Base-by-base conservation (phyloP, 108 stramenopile genomes). In the Schizochytrium sp. region DNA sequence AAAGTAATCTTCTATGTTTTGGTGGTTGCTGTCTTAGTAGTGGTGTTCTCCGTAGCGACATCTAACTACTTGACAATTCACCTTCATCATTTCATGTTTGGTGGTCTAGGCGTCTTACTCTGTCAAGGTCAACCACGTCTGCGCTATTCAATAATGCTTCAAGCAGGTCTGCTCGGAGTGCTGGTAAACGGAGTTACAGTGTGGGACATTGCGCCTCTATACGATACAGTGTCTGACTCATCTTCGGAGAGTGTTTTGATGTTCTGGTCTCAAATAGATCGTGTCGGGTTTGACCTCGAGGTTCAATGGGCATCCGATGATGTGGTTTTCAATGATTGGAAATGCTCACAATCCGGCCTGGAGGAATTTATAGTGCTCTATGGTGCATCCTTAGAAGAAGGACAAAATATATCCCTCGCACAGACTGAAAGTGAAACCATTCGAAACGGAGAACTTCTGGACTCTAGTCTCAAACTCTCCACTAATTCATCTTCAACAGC, bases 141-240 rank as follows among this genome's bases (percentile, higher is more conserved):
- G 76, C 76, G 76, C 47, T 83, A 83, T 53, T 83, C 76, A 40
- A 83, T 83, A 17, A 50, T 83, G 12, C 47, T 83, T 5, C 76
- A 83, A 28, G 76, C 15, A 13, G 50, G 47, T 53, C 47, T 83
- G 76, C 53, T 55, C 76, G 76, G 76, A 13, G 45, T 83, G 38
- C 55, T 83, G 17, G 76, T 83, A 5, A 83, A 83, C 55, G 76
- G 76, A n/a, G 47, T 83, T 10, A 83, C 76, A 13, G 40, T 83
- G 7, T 83, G 76, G 76, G 3, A 83, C 76, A 83, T 83, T 55
- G 76, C 76, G 8, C 76, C 76, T 40, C 76, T 83, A 5, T 83
- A 83, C 28, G 64, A 69, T 44, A 69, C 12, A 8, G 64, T 44
- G 1, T 69, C 64, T n/a, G 2, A 17, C 42, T 69, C 64, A 3